Evolutionary conservation across 2,329 filamentous ascomycete species (phyloP).

Genomic region (Aspergillus puulaauensis): DNA sequence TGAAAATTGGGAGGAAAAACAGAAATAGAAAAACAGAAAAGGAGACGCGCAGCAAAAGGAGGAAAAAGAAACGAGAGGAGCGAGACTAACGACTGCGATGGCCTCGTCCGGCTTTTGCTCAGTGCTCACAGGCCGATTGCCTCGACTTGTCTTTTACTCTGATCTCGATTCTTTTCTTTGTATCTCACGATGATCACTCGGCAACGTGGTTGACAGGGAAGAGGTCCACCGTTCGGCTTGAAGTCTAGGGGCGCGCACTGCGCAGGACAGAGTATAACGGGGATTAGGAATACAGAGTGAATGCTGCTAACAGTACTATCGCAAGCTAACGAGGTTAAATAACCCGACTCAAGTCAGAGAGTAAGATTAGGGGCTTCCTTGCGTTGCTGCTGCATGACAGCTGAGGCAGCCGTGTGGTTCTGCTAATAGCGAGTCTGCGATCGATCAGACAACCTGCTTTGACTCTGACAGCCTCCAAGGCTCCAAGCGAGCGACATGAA

Average conservation of each 20-base stretch:
- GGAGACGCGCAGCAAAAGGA: conserved; percentile 1
- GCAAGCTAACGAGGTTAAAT: no score
- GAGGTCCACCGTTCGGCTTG: conserved; percentile 10
- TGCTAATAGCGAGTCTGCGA: neutral
- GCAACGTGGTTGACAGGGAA: conserved; percentile 29
- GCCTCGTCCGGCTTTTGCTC: neutral
- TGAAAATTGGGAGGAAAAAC: neutral
- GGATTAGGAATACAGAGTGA: neutral
- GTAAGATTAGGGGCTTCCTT: neutral
- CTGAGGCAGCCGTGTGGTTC: neutral
- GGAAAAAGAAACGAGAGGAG: conserved; percentile 12
- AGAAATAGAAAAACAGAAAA: neutral
- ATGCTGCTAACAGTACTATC: neutral
- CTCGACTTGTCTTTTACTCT: neutral
- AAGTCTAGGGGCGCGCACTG: neutral
- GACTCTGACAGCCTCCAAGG: neutral
- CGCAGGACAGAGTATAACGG: no score
- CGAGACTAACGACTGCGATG: neutral
- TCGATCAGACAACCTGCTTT: neutral
- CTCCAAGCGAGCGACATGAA: no score
- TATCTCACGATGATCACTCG: conserved; percentile 17
- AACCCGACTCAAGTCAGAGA: neutral
- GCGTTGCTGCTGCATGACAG: neutral
- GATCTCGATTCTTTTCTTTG: neutral
- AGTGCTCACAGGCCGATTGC: neutral